A percentile compares a stretch with the other conserved stretches of the same genome.
phyloP scores from a whole-genome alignment of 371 early-diverging fungal genomes.

The Sanchytrium tribonematis region DNA sequence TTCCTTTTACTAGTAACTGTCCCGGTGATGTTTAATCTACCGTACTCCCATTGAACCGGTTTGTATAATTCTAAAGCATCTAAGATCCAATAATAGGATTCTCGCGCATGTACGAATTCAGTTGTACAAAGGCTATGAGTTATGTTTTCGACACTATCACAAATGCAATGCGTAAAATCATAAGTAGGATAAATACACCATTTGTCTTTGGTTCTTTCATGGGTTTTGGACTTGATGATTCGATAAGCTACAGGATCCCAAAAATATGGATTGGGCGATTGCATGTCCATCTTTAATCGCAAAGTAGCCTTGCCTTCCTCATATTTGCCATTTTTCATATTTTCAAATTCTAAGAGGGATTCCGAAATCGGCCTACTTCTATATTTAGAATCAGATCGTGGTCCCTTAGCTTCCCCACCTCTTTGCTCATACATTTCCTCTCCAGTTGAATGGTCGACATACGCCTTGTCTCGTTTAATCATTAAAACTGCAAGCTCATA shows the following conservation, averaged over 20 bases:
- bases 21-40: conserved; percentile 80
- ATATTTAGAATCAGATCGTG: conserved; percentile 64
- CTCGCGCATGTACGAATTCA: conserved; percentile 82
- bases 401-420: conserved; percentile 64
- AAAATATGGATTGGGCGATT: conserved; percentile 89
- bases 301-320: conserved; percentile 72
- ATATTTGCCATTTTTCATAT: conserved; percentile 92
- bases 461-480: conserved; percentile 75
- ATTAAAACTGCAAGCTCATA: conserved; percentile 71
- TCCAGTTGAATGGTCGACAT: conserved; percentile 84
- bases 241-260: conserved; percentile 98
- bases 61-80: conserved; percentile 95
- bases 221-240: conserved; percentile 62
- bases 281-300: conserved; percentile 96
- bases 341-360: conserved; percentile 69
- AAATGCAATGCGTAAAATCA: conserved; percentile 95
- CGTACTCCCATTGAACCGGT: conserved; percentile 99
- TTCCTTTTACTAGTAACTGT: conserved; percentile 96
- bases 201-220: conserved; percentile 63
- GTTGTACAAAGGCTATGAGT: conserved; percentile 97
- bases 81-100: conserved; percentile 96
- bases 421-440: conserved; percentile 73
- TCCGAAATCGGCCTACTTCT: conserved; percentile 76
- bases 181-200: conserved; percentile 99
- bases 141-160: conserved; percentile 98